These are phyloP conservation scores for Pseudovirgaria hyperparasitica DNA, from an alignment of 2,329 filamentous ascomycete species.

Conservation along the genomic window DNA sequence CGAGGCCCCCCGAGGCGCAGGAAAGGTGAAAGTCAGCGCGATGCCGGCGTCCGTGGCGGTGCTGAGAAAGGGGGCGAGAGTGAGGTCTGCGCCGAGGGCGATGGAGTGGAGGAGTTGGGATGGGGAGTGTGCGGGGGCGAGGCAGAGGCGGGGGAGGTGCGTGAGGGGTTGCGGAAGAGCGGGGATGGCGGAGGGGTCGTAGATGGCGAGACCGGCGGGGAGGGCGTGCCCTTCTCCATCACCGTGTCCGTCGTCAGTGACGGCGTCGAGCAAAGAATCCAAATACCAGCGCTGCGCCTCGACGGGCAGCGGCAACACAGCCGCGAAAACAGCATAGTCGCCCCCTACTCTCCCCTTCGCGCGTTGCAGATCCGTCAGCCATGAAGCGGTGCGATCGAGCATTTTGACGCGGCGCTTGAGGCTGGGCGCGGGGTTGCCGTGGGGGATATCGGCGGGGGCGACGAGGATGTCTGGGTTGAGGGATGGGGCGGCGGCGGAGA, in stretches of 20 bases:
- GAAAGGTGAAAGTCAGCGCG: slow-evolving; percentile 68
- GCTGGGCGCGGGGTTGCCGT: slow-evolving; percentile 42
- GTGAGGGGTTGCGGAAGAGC: slow-evolving; percentile 51
- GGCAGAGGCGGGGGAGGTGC: slow-evolving; percentile 58
- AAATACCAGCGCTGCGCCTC: slow-evolving; percentile 72
- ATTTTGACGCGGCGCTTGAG: slow-evolving; percentile 70
- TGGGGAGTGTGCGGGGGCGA: slow-evolving; percentile 57
- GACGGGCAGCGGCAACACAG: slow-evolving; percentile 61
- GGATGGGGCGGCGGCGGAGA: slow-evolving; percentile 47
- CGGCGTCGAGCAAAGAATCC: slow-evolving; percentile 54
- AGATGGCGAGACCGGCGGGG: slow-evolving; percentile 62
- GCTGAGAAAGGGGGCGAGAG: slow-evolving; percentile 65
- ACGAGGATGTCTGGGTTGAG: slow-evolving; percentile 71
- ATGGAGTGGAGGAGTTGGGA: slow-evolving; percentile 68
- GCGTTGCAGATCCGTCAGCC: slow-evolving; percentile 57
- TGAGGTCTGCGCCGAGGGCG: slow-evolving; percentile 64
- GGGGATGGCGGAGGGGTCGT: slow-evolving; percentile 56
- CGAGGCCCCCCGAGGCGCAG: slow-evolving; percentile 22
- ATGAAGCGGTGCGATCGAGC: slow-evolving; percentile 72
- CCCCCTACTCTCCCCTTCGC: slow-evolving; percentile 17
- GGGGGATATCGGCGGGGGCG: slow-evolving; percentile 60
- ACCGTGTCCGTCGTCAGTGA: slow-evolving; percentile 33
- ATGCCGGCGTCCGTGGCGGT: slow-evolving; percentile 71
- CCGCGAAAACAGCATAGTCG: slow-evolving; percentile 39
- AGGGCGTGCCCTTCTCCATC: no score